Base-by-base conservation (phyloP, 2,329 filamentous ascomycete genomes). In the Colletotrichum eleusines region DNA sequence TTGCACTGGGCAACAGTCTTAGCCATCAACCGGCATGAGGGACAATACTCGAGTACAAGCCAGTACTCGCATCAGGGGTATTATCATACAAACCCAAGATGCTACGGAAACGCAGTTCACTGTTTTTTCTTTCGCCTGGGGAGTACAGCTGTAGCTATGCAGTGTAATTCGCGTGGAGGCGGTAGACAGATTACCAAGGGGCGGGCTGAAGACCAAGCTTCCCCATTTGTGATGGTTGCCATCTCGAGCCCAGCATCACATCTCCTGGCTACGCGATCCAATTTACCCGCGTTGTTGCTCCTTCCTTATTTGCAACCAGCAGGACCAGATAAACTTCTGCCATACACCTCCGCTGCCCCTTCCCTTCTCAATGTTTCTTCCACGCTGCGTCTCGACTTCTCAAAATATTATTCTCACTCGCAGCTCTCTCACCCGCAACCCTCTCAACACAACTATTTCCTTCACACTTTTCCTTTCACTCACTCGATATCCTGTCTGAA, bases 291-390 rank as follows among this genome's bases (percentile, higher is more conserved):
- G 12, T 54, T 26, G 23, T 23, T 3, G 38, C 14, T 66, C 40
- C 44, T 69, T 60, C 54, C 54, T 48, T 18, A 3, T 26, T 54
- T 54, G n/a, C 26, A 48, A 57, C 18, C 38, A 54, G 28, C 23
- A 66, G 14, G 23, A 26, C 8, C n/a, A 12, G 20, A 33, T 16
- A 26, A 60, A 50, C 5, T 31, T 12, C 53, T 42, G 16, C 14
- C 38, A 46, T 46, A 31, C 28, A 26, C 6, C 2, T 20, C 38
- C 16, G 23, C 53, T 40, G 14, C 5, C 23, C 57, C 12, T 12
- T 42, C 18, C 28, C 9, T 44, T 18, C 35, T 28, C 33, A 4
- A n/a, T 42, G 2, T 31, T 18, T 33, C 40, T 16, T 5, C 11
- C 59, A 20, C 16, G 6, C 12, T 31, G 11, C 23, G 26, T 40